Evolutionary conservation across 75 land plant species (phyloP).

Genomic region (Gnetum montanum): DNA sequence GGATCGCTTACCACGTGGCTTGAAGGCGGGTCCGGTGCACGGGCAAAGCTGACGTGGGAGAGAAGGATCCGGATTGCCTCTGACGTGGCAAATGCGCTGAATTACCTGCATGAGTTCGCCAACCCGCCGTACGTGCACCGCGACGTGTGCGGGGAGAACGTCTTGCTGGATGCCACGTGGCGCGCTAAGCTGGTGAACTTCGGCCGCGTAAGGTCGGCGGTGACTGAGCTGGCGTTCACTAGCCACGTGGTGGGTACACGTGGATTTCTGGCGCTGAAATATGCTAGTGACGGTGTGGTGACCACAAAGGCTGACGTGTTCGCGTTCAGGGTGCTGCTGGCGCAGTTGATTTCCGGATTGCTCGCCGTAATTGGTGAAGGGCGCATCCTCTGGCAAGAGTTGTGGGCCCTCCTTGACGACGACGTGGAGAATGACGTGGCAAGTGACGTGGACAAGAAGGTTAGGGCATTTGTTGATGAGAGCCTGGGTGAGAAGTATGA

Average conservation of each 20-base stretch:
- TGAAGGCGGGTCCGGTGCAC: conserved; percentile 19
- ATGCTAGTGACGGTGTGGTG: conserved; percentile 45
- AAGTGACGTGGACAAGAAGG: no score
- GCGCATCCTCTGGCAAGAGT: not conserved
- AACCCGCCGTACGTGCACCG: conserved; percentile 59
- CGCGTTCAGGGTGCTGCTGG: conserved; percentile 60
- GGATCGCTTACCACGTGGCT: conserved; percentile 65
- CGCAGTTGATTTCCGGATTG: conserved; percentile 51
- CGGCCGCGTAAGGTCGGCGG: conserved; percentile 29
- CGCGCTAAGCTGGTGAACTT: conserved; percentile 72
- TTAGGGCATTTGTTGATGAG: conserved; percentile 19
- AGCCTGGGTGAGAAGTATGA: conserved; percentile 14
- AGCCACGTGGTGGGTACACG: conserved; percentile 39
- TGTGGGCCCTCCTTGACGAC: no score
- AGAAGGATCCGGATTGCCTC: conserved; percentile 48
- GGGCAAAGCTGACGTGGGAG: conserved; percentile 30
- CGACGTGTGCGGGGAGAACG: conserved; percentile 54
- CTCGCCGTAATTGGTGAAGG: conserved; percentile 22
- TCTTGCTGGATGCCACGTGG: conserved; percentile 35
- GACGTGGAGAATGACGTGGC: no score
- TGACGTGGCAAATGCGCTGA: conserved; percentile 57
- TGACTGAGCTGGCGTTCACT: conserved; percentile 13
- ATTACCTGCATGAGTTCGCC: conserved; percentile 69
- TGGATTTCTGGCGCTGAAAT: conserved; percentile 78
- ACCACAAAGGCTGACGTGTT: conserved; percentile 56